Base-by-base conservation (phyloP, 108 stramenopile species). In the Aurantiochytrium sp. region DNA sequence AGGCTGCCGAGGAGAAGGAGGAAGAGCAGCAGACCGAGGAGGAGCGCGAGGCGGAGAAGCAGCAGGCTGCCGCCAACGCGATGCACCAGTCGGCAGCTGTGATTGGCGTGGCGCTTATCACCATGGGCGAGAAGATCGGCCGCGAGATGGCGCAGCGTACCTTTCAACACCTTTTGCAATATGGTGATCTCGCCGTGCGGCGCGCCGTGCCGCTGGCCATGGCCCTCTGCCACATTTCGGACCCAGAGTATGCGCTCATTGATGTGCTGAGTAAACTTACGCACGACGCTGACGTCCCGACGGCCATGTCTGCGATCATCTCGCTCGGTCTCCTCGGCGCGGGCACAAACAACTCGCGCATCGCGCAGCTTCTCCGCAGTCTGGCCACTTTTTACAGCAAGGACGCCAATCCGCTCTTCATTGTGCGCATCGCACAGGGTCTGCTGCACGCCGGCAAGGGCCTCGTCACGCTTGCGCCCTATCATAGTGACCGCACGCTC, bases 401-500 rank as follows among this genome's bases (percentile, higher is more conserved):
- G 60, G 99, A 99, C 89, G 96, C 97, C 25, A 93, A 96, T 25
- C 97, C 96, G 89, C 95, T 99, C 60, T 99, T 99, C 87, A 97
- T 97, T 88, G 98, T 98, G 21, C 97, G 99, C 87, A 96, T 99
- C 72, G 97, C 99, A 23, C 99, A 99, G 91, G 99, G 98, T 28
- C 91, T 99, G 83, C 94, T 98, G 60, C 98, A 98, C 92, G 96
- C 98, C 96, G 98, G 98, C 43, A 99, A 99, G 94, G 99, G 99
- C 59, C 95, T 99, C 21, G 91, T 99, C 91, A 96, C 97, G 42
- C 88, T 99, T 47, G 95, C 94, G 90, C 99, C 99, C 3, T 94
- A 97, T 90, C 98, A 99, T 93, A 96, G 97, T n/a, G 99, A 99
- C 92, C 93, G 97, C 57, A 93, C 97, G 94, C 94, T 99, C 57